Evolutionary conservation across 2,329 filamentous ascomycete genomes (phyloP), one percentile per base, ranked within the genome.

Genomic region (Calonectria pseudoreteaudii): DNA sequence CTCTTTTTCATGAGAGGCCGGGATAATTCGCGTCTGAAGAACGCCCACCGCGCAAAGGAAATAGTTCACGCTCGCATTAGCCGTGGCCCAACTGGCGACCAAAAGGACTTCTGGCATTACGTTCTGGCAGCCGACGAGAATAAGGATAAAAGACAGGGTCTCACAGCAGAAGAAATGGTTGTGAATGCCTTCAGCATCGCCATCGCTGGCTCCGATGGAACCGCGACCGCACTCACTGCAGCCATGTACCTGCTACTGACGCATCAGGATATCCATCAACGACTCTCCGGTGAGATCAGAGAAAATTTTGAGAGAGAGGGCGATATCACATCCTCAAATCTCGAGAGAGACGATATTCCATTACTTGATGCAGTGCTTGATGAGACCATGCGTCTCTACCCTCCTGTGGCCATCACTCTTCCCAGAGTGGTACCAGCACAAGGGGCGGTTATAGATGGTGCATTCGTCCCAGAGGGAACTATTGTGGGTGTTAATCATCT

Each of bases 51-150:
- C 3, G 76, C 75, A 14, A 75, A 71, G n/a, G 47, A 72, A 49
- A 78, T 78, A 72, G 76, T 78, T 26, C 69, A 77, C 20, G 62
- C 68, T 4, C 72, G 76, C 26, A 70, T 76, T 2, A 64, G 66
- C 20, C 67, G 75, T 49, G 76, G 75, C 2, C 72, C 75, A 20
- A 78, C 75, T 1, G 69, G 66, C 10, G 68, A 77, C n/a, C 76
- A 74, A 20, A 78, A 74, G 53, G 76, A 78, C 62, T 77, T 78
- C n/a, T 78, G 76, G 76, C 74, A 78, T 34, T 75, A 77, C 26
- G 69, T 78, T 8, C 71, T 78, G 14, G 70, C 72, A 2, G 67
- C 72, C 0, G 71, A 73, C 7, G 76, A 76, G 8, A 52, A 34
- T 6, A 41, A 72, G 2, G 47, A 41, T 0, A 58, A 66, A 11